These are phyloP conservation scores for Colletotrichum liriopes DNA, from an alignment of 2,329 filamentous ascomycete genomes.

Conservation along the genomic window DNA sequence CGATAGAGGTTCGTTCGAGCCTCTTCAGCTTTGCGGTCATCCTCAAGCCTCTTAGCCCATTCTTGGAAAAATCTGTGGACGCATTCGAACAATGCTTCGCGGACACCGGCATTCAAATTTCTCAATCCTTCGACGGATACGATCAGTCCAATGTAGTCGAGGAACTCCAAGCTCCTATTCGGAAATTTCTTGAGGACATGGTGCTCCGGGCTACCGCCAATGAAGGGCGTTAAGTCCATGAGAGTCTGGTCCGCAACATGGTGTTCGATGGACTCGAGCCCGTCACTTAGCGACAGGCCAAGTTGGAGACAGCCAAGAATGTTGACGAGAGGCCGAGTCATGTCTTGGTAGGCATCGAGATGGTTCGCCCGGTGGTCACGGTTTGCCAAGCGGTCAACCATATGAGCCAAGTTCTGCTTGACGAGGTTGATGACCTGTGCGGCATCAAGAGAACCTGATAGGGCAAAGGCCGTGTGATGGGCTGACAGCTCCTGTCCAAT, in stretches of 20 bases:
- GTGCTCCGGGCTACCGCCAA: conserved; percentile 59
- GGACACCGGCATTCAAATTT: conserved; percentile 58
- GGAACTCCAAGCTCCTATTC: conserved; percentile 62
- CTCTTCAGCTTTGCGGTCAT: conserved; percentile 83
- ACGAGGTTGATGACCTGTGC: conserved; percentile 66
- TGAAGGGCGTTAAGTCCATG: conserved; percentile 67
- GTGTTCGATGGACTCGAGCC: conserved; percentile 47
- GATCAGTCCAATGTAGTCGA: conserved; percentile 63
- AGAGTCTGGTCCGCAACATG: conserved; percentile 48
- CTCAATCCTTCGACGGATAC: conserved; percentile 64
- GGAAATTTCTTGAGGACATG: conserved; percentile 44
- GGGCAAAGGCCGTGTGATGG: conserved; percentile 54
- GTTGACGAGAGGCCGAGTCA: conserved; percentile 83
- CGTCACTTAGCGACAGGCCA: conserved; percentile 76
- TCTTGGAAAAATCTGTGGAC: conserved; percentile 83
- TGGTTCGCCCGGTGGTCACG: conserved; percentile 76
- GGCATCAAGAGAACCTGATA: conserved; percentile 50
- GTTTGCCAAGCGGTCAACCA: conserved; percentile 78
- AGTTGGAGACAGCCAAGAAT: conserved; percentile 85
- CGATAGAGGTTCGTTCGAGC: conserved; percentile 84
- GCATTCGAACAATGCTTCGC: conserved; percentile 73
- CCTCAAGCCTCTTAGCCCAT: conserved; percentile 84
- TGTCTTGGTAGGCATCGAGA: conserved; percentile 88
- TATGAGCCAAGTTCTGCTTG: conserved; percentile 73
- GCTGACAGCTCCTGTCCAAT: conserved; percentile 63